Evolutionary conservation across 2,329 filamentous ascomycete genomes (phyloP).

Genomic region (Colletotrichum sp.): DNA sequence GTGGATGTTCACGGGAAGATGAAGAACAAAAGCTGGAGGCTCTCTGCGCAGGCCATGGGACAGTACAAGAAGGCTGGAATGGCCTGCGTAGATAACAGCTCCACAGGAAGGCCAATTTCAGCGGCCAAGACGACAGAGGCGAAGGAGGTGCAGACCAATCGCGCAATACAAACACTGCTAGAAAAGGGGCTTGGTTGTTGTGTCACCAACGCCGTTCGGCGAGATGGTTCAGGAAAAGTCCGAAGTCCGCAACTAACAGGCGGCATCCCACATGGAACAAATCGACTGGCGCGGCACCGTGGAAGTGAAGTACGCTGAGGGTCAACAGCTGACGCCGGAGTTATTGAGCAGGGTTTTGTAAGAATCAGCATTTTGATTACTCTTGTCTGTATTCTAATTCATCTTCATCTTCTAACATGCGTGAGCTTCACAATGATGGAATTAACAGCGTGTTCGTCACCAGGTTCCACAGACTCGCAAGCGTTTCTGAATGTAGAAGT

Average conservation of each 20-base stretch:
- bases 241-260: not conserved
- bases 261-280: not conserved
- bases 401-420: too few species aligned
- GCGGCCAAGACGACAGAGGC: accelerated
- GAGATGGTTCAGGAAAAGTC: not conserved
- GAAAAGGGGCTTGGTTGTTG: not conserved
- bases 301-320: accelerated
- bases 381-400: too few species aligned
- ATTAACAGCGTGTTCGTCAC: too few species aligned
- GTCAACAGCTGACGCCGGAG: not conserved
- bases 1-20: not conserved
- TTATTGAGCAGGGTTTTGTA: not conserved
- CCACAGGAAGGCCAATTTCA: not conserved
- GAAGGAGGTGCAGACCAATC: not conserved
- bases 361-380: too few species aligned
- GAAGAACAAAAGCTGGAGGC: not conserved
- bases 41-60: not conserved
- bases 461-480: too few species aligned
- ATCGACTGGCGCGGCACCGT: not conserved
- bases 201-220: not conserved
- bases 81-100: not conserved
- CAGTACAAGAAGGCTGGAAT: not conserved
- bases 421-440: too few species aligned
- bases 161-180: not conserved
- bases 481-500: too few species aligned